These are phyloP conservation scores for Fusarium dlaminii DNA, from an alignment of 2,329 filamentous ascomycete genomes.

Conservation along the genomic window DNA sequence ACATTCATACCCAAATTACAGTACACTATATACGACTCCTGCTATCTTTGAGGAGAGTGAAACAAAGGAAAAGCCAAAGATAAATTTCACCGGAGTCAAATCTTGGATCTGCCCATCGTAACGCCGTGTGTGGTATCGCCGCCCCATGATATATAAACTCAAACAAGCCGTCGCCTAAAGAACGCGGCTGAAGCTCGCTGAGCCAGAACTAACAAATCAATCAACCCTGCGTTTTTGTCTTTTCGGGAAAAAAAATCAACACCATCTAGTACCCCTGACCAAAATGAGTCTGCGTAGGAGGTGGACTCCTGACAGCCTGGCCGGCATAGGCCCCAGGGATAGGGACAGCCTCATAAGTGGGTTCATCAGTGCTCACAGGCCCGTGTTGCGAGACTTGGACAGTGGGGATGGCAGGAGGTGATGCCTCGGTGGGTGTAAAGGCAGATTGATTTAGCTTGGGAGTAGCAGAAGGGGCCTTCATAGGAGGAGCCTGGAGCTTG, in stretches of 20 bases:
- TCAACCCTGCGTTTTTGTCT: slow-evolving; percentile 1
- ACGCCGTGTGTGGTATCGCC: slow-evolving; percentile 38
- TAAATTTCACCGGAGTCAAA: slow-evolving; percentile 21
- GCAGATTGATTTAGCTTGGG: slow-evolving; percentile 72
- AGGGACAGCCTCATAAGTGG: slow-evolving; percentile 84
- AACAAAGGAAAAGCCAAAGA: slow-evolving; percentile 22
- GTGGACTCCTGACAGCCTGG: slow-evolving; percentile 62
- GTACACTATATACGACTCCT: slow-evolving; percentile 21
- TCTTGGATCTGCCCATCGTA: slow-evolving; percentile 19
- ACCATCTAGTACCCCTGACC: slow-evolving; percentile 43
- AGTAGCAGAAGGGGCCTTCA: slow-evolving; percentile 79
- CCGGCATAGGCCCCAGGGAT: slow-evolving; percentile 86
- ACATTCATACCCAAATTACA: slow-evolving; percentile 24
- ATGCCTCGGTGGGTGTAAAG: slow-evolving; percentile 64
- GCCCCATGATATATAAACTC: slow-evolving; percentile 18
- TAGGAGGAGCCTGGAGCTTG: slow-evolving; percentile 85
- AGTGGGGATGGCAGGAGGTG: slow-evolving; percentile 45
- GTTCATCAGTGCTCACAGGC: slow-evolving; percentile 79
- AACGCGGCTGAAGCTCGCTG: slow-evolving; percentile 8
- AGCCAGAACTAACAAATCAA: slow-evolving; percentile 23
- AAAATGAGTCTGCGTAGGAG: slow-evolving; percentile 56
- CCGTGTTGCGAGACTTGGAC: slow-evolving; percentile 70
- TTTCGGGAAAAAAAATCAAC: background rate
- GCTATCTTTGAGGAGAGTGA: slow-evolving; percentile 5
- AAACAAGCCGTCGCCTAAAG: slow-evolving; percentile 11